Evolutionary conservation across 2,329 filamentous ascomycete species (phyloP).

Genomic region (Alternaria postmessia): DNA sequence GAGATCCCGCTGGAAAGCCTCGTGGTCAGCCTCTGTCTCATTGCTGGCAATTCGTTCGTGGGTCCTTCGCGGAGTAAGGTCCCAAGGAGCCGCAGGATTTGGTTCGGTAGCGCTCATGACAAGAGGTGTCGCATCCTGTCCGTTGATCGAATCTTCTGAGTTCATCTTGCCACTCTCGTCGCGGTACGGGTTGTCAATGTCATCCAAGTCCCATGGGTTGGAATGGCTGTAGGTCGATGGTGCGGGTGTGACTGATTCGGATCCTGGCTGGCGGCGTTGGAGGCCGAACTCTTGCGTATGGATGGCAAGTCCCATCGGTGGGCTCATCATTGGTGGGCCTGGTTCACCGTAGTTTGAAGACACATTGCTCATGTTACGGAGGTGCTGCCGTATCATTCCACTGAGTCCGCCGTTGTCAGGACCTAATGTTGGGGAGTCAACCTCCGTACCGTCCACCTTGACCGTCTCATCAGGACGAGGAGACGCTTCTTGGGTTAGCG

Average conservation of each 20-base stretch:
- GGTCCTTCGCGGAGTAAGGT: constrained; percentile 57
- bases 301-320: constrained; percentile 50
- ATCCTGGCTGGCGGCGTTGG: constrained; percentile 39
- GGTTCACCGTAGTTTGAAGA: constrained; percentile 74
- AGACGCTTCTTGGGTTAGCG: constrained; percentile 17
- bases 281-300: constrained; percentile 43
- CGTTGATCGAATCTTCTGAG: constrained; percentile 47
- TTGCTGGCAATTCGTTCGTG: constrained; percentile 61
- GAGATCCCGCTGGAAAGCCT: constrained; percentile 77
- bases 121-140: constrained; percentile 23
- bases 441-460: constrained; percentile 31
- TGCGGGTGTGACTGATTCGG: constrained; percentile 52
- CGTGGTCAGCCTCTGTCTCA: constrained; percentile 64
- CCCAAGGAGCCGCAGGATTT: constrained; percentile 50
- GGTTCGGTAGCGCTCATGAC: constrained; percentile 20
- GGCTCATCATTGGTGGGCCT: constrained; percentile 54
- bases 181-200: constrained; percentile 54
- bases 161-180: constrained; percentile 48
- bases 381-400: constrained; percentile 82
- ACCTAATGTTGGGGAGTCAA: constrained; percentile 82
- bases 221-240: constrained; percentile 61
- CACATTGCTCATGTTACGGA: constrained; percentile 79
- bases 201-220: constrained; percentile 64
- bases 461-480: constrained; percentile 8
- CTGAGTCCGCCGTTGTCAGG: constrained; percentile 72